Evolutionary conservation across 2,329 filamentous ascomycete genomes (phyloP), one percentile per base, ranked within the genome.

Genomic region (Alternaria brassicicola): DNA sequence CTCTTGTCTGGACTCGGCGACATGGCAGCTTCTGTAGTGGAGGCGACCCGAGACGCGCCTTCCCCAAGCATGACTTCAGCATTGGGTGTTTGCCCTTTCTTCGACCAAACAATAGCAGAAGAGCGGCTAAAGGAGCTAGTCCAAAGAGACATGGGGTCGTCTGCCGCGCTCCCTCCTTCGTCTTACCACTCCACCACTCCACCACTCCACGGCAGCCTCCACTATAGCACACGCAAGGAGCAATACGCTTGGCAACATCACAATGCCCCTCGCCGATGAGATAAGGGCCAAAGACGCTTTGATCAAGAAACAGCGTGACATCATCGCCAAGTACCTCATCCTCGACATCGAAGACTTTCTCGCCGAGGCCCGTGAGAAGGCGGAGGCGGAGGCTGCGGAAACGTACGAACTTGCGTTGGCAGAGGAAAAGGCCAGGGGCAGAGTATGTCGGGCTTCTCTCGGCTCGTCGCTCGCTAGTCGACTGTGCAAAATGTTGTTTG

Each of bases 301-400:
- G 9, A 52, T 52, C 26, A 39, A 28, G 12, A 53, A 53, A 15
- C 54, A 52, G 26, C 48, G 48, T 33, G 41, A 57, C 41, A 45
- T 47, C 13, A 33, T 57, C 25, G 30, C 49, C 31, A 42, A 46
- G n/a, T 57, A 57, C 49, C 54, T 57, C 8, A 52, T 53, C 41
- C 41, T 52, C 26, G 54, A 57, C 28, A 53, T 57, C 15, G 49
- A 57, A 42, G 49, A 53, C 21, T 46, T 41, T 19, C 48, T 57
- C 3, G 48, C 41, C 21, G 41, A 57, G 25, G 41, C 41, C 4
- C 41, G 41, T 2, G 41, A 35, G 4, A 46, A 53, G 36, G 19
- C 41, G 15, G 54, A 46, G n/a, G 28, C 19, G 9, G 47, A 49
- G 12, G 33, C 47, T 33, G 52, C 19, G 33, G 53, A 43, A 33